Evolutionary conservation across 495 filamentous ascomycete genomes (phyloP).

Genomic region (Evernia prunastri): DNA sequence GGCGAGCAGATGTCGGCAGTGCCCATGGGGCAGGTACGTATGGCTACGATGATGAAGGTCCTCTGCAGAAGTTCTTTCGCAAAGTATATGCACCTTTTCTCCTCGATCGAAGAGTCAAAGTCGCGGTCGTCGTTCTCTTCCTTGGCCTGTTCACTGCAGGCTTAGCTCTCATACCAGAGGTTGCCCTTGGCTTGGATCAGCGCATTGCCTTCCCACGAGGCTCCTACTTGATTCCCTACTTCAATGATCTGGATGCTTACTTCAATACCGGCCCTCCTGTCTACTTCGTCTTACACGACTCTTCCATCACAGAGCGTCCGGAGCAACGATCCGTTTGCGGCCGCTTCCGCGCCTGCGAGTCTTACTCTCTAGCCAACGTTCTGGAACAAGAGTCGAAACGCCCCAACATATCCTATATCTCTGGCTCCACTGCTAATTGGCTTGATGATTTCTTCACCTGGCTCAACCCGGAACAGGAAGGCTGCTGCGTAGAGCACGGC

Average conservation of each 20-base stretch:
- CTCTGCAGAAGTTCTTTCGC: slow-evolving; percentile 76
- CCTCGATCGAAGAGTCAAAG: slow-evolving; percentile 71
- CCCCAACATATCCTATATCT: slow-evolving; percentile 80
- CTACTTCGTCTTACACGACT: slow-evolving; percentile 82
- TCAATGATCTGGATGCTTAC: slow-evolving; percentile 90
- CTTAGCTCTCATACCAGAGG: slow-evolving; percentile 72
- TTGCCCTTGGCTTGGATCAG: slow-evolving; percentile 86
- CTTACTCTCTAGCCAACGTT: slow-evolving; percentile 75
- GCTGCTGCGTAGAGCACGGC: slow-evolving; percentile 65
- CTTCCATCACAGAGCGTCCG: slow-evolving; percentile 66
- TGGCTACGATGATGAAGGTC: slow-evolving; percentile 69
- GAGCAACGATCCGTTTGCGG: slow-evolving; percentile 83
- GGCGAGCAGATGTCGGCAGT: slow-evolving; percentile 49
- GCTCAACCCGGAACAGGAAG: slow-evolving; percentile 77
- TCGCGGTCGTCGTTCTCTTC: slow-evolving; percentile 67
- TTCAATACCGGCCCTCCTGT: slow-evolving; percentile 88
- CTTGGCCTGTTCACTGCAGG: slow-evolving; percentile 81
- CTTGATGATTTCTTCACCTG: slow-evolving; percentile 94
- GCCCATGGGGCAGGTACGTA: slow-evolving; percentile 48
- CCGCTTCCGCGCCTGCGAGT: slow-evolving; percentile 81
- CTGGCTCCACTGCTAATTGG: slow-evolving; percentile 92
- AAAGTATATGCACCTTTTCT: slow-evolving; percentile 80
- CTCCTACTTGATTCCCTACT: slow-evolving; percentile 89
- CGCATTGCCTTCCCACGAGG: slow-evolving; percentile 87
- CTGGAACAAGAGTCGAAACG: slow-evolving; percentile 90